These are phyloP conservation scores for Starmerella etchellsii DNA, from an alignment of 805 yeast species.

Conservation along the genomic window DNA sequence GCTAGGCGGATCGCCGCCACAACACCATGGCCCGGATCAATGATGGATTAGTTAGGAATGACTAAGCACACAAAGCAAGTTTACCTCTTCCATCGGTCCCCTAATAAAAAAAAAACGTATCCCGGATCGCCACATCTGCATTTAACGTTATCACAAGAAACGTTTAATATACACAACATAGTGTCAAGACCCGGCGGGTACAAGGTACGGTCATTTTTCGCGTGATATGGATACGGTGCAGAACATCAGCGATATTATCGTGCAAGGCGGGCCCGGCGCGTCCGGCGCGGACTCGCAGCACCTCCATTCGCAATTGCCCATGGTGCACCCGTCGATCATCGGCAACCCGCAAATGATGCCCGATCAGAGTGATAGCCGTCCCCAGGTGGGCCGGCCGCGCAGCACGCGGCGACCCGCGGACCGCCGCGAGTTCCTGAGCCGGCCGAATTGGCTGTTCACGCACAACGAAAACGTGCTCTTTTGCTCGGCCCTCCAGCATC, in stretches of 20 bases:
- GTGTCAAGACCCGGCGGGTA: conserved; percentile 5
- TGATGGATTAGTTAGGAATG: background rate
- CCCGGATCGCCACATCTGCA: conserved; percentile 6
- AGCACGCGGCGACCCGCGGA: background rate
- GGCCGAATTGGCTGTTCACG: conserved; percentile 18
- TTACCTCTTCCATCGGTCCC: background rate
- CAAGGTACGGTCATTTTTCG: conserved; percentile 18
- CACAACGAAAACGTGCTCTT: conserved; percentile 18
- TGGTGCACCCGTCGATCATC: background rate
- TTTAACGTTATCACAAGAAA: conserved; percentile 4
- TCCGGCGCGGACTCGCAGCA: background rate
- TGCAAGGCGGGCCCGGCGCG: background rate
- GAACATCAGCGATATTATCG: conserved; percentile 14
- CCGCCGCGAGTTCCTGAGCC: conserved; percentile 15
- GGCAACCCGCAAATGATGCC: background rate
- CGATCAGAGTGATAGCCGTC: background rate
- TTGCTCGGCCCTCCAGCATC: conserved; percentile 14
- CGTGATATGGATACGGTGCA: conserved; percentile 17
- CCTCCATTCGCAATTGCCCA: background rate
- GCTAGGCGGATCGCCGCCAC: too few relatives aligned
- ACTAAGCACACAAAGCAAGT: background rate
- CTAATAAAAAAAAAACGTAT: conserved; percentile 12
- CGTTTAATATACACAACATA: background rate
- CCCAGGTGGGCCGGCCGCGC: background rate
- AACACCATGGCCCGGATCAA: too few relatives aligned